Percentiles rank a stretch among this genome's conserved stretches.
phyloP scores from a whole-genome alignment of 306 rosid genomes.

The Vigna nakashimae region DNA sequence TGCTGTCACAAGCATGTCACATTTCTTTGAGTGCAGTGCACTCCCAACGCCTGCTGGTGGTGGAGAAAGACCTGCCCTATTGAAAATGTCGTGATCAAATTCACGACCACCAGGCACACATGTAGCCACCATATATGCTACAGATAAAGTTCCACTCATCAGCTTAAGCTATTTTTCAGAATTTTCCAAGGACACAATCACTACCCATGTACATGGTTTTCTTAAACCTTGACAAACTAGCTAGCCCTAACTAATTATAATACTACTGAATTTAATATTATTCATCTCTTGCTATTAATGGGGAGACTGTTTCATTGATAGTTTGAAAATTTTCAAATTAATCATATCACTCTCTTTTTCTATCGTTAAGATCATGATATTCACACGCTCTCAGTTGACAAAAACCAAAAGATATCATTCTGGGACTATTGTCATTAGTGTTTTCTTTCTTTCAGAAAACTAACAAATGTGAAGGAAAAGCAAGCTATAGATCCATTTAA shows the following conservation, averaged over 20 bases:
- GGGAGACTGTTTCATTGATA: constrained; percentile 14
- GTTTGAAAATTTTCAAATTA: constrained; percentile 27
- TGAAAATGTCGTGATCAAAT: constrained; percentile 39
- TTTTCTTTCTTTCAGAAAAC: neutral
- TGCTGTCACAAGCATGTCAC: constrained; percentile 73
- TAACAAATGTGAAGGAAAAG: constrained; percentile 27
- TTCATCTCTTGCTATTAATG: neutral
- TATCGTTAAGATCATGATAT: constrained; percentile 23
- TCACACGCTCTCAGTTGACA: constrained; percentile 31
- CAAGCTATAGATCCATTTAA: constrained; percentile 9
- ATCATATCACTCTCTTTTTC: constrained; percentile 3
- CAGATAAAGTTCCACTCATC: constrained; percentile 52
- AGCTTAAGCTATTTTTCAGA: constrained; percentile 29
- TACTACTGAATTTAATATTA: neutral
- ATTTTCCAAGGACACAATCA: constrained; percentile 40
- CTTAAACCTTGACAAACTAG: constrained; percentile 2
- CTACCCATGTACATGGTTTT: constrained; percentile 5
- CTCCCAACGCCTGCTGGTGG: constrained; percentile 62
- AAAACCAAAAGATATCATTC: constrained; percentile 24
- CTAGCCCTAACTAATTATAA: neutral
- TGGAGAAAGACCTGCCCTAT: constrained; percentile 51
- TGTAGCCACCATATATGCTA: constrained; percentile 41
- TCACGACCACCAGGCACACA: constrained; percentile 39
- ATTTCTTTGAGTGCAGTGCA: constrained; percentile 95
- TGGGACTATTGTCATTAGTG: neutral